Evolutionary conservation across 495 filamentous ascomycete species (phyloP).

Genomic region (Geopyxis carbonaria): DNA sequence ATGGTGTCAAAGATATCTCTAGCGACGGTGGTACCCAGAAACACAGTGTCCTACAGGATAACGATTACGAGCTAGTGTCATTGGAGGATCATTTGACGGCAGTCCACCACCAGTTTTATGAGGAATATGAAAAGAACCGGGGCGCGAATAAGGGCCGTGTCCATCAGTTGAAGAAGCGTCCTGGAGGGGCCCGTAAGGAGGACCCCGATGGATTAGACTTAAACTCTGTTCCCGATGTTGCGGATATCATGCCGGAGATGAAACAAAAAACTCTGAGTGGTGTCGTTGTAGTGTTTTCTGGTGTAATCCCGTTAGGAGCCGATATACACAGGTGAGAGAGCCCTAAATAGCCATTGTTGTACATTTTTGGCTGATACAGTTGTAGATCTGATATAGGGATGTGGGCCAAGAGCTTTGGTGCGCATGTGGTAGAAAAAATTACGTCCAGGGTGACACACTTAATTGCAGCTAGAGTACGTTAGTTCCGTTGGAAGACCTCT

Average conservation of each 20-base stretch:
- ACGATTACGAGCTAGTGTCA: constrained; percentile 63
- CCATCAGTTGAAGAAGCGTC: constrained; percentile 28
- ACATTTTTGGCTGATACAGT: constrained; percentile 8
- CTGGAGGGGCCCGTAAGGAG: constrained; percentile 12
- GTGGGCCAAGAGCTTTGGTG: constrained; percentile 75
- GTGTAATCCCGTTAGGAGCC: constrained; percentile 65
- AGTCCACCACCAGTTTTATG: constrained; percentile 66
- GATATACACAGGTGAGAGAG: constrained; percentile 42
- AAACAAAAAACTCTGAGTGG: constrained; percentile 55
- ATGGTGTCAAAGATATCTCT: constrained; percentile 26
- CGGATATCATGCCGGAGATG: constrained; percentile 57
- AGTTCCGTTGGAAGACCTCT: constrained; percentile 26
- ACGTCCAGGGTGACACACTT: constrained; percentile 46
- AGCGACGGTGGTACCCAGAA: constrained; percentile 26
- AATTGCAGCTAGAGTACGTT: constrained; percentile 36
- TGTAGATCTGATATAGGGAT: constrained; percentile 59
- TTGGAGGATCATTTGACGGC: constrained; percentile 55
- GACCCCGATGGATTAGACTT: constrained; percentile 35
- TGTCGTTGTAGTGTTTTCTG: constrained; percentile 65
- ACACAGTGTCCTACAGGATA: constrained; percentile 32
- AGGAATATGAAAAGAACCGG: constrained; percentile 49
- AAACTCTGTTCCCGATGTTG: constrained; percentile 66
- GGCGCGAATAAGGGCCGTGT: constrained; percentile 39
- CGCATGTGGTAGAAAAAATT: constrained; percentile 44
- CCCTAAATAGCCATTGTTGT: constrained; percentile 8